Conservation (phyloP, 2,329 filamentous ascomycete species). For the Colletotrichum zoysiae region DNA sequence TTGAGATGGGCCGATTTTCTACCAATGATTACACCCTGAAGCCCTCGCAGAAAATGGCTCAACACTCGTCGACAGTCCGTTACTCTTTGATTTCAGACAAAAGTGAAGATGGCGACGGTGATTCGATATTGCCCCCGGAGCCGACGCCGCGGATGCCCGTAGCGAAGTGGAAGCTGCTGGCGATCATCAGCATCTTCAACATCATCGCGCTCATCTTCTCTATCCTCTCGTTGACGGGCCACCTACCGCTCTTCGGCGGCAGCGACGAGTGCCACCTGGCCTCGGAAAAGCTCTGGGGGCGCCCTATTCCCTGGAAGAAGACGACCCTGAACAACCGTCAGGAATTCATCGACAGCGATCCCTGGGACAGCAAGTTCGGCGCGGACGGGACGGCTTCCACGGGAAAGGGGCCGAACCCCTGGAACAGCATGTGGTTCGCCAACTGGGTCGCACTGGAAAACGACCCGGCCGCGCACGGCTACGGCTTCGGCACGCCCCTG, state of each 20-base stretch:
- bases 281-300: slow-evolving; percentile 1
- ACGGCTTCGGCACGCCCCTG: slow-evolving; percentile 3
- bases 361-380: slow-evolving; percentile 11
- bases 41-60: background rate
- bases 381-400: background rate
- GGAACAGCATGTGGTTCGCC: slow-evolving; percentile 7
- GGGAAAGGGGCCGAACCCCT: background rate
- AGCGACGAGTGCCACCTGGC: background rate
- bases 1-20: background rate
- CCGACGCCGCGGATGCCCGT: background rate
- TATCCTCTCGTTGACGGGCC: background rate
- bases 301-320: background rate
- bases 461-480: background rate
- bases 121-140: background rate
- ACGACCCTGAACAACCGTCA: background rate
- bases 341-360: slow-evolving; percentile 13
- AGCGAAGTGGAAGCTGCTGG: background rate
- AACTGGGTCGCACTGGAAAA: slow-evolving; percentile 14
- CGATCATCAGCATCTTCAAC: background rate
- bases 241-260: background rate
- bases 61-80: background rate
- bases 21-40: background rate
- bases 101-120: background rate
- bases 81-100: background rate
- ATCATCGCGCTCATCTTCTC: background rate